Base-by-base conservation (phyloP, 1,284 basidiomycete species). In the Ganoderma resinaceum region DNA sequence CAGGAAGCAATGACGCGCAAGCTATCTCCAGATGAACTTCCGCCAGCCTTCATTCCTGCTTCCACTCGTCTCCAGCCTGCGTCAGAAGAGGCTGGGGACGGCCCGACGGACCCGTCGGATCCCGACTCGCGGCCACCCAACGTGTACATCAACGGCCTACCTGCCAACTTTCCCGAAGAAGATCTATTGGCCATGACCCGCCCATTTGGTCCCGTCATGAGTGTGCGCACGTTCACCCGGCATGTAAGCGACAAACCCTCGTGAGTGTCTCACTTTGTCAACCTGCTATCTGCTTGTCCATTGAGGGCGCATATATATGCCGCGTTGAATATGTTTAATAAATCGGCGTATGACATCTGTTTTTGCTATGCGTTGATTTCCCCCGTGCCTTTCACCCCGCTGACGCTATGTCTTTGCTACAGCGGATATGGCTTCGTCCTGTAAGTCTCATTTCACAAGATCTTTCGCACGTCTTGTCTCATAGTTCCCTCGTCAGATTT, bases 381-480 rank as follows among this genome's bases (percentile, higher is more conserved):
- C 7, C 26, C 4, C 29, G 61, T 63, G 35, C n/a, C n/a, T 40
- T 26, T 35, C n/a, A n/a, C n/a, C 11, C 20, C 1, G 29, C 58
- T 53, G 46, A 61, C 35, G n/a, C 37, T 3, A 5, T 23, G 26
- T 49, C 35, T 40, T 23, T 35, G 57, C 20, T 64, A 78, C 76
- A 93, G 91, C 61, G 92, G 92, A 7, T 94, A 94, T 76, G 92
- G 92, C 6, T 94, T 94, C 76, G 92, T 94, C 42, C 78, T 94
- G 91, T 93, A 74, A 80, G 91, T 78, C 35, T 63, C 6, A 5
- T 23, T 31, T 16, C 37, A n/a, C 9, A 46, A 11, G 3, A 9
- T 35, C 2, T 38, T 14, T 6, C 7, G 20, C 29, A 2, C n/a
- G 4, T 11, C 8, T 1, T 37, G 23, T 33, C 31, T 26, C 46